phyloP scores from a whole-genome alignment of 2,329 filamentous ascomycete genomes.

The Coniochaeta sp. region DNA sequence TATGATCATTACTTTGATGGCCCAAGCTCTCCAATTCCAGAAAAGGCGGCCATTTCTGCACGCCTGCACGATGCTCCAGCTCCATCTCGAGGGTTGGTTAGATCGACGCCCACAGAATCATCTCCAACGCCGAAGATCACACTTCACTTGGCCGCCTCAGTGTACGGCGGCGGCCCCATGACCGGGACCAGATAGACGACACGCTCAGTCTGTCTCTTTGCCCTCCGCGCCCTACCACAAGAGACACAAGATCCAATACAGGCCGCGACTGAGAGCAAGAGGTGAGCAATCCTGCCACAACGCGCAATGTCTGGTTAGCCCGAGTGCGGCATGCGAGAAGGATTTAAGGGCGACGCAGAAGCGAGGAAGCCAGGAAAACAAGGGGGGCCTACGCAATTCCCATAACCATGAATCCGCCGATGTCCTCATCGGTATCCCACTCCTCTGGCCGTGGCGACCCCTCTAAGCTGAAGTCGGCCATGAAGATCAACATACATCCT shows the following conservation, averaged over 20 bases:
- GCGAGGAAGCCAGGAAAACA: background rate
- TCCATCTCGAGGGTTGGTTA: no score
- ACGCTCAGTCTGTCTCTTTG: background rate
- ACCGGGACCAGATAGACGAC: background rate
- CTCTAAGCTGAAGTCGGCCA: background rate
- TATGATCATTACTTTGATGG: no score
- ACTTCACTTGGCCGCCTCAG: no score
- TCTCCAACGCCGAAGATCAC: no score
- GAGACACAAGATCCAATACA: background rate
- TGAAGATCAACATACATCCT: background rate
- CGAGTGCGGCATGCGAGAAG: no score
- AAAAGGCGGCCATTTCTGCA: no score
- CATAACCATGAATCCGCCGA: background rate
- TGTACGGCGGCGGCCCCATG: background rate
- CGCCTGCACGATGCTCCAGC: no score
- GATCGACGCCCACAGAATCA: no score
- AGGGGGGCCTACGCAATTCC: background rate
- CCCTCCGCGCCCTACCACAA: background rate
- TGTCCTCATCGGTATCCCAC: background rate
- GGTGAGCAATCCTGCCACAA: background rate
- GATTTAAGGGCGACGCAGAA: background rate
- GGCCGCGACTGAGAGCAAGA: background rate
- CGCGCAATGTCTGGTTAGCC: no score
- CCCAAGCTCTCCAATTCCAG: no score
- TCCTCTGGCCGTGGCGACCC: background rate